Evolutionary conservation across 2,329 filamentous ascomycete genomes (phyloP).

Genomic region (Clarireedia paspali): DNA sequence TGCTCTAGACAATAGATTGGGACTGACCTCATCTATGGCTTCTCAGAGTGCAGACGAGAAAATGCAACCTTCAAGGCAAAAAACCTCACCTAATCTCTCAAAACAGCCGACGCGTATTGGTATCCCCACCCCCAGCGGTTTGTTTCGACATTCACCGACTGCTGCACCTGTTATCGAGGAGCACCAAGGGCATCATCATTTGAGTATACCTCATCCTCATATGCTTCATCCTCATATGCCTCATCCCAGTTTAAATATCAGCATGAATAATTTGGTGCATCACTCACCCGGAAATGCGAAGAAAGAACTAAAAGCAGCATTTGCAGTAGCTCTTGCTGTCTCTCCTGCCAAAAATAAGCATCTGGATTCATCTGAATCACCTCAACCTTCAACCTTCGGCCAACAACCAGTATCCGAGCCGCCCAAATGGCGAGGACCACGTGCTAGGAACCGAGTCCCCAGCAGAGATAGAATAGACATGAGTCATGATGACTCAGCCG

Average conservation of each 20-base stretch:
- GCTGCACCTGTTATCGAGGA: no score
- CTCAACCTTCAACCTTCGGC: neutral
- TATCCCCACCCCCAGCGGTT: no score
- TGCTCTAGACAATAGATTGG: no score
- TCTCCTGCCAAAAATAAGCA: neutral
- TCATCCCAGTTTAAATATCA: neutral
- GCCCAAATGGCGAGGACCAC: slow-evolving; percentile 7
- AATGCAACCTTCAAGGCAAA: no score
- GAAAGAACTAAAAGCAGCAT: neutral
- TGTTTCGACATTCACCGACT: no score
- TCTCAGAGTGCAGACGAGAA: no score
- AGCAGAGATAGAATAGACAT: slow-evolving; percentile 7
- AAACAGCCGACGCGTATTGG: no score
- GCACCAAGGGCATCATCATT: no score
- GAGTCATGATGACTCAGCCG: slow-evolving; percentile 6
- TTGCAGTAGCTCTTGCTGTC: neutral
- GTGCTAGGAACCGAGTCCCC: neutral
- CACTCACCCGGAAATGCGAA: neutral
- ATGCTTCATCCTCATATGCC: neutral
- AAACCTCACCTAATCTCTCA: no score
- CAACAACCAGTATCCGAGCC: neutral
- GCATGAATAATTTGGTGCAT: neutral
- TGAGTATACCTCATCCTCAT: neutral
- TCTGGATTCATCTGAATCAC: no score
- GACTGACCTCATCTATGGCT: no score